These are phyloP conservation scores for Selenicereus undatus DNA, from an alignment of 148 eudicot genomes.

Conservation along the genomic window DNA sequence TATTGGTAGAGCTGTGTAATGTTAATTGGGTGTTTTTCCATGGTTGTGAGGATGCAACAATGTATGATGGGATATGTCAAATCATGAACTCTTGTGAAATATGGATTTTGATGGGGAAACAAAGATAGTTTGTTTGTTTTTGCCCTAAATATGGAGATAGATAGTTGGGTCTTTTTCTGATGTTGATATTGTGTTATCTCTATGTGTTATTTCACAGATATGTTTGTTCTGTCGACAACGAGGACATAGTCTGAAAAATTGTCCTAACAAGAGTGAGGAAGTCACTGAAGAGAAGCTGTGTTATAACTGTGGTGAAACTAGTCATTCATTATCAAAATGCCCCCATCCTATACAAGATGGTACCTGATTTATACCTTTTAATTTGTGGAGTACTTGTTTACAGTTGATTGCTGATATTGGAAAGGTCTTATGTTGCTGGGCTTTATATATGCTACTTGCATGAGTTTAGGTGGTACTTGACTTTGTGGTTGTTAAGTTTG, in stretches of 20 bases:
- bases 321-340: slow-evolving; percentile 70
- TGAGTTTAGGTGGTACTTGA: neutral
- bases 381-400: neutral
- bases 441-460: neutral
- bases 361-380: slow-evolving; percentile 22
- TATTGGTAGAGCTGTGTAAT: neutral
- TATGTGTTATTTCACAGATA: slow-evolving; percentile 43
- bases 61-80: neutral
- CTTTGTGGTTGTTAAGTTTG: neutral
- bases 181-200: slow-evolving; percentile 1
- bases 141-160: slow-evolving; percentile 1
- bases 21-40: neutral
- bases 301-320: slow-evolving; percentile 83
- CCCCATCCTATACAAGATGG: slow-evolving; percentile 73
- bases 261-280: slow-evolving; percentile 60
- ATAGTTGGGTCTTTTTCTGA: neutral
- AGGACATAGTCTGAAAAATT: slow-evolving; percentile 87
- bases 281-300: slow-evolving; percentile 60
- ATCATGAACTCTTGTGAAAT: neutral
- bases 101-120: neutral
- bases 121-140: neutral
- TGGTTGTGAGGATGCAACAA: neutral
- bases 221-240: slow-evolving; percentile 84
- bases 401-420: neutral
- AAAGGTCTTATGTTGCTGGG: neutral